phyloP scores from a whole-genome alignment of 2,329 filamentous ascomycete species.

The Fusarium burgessii region DNA sequence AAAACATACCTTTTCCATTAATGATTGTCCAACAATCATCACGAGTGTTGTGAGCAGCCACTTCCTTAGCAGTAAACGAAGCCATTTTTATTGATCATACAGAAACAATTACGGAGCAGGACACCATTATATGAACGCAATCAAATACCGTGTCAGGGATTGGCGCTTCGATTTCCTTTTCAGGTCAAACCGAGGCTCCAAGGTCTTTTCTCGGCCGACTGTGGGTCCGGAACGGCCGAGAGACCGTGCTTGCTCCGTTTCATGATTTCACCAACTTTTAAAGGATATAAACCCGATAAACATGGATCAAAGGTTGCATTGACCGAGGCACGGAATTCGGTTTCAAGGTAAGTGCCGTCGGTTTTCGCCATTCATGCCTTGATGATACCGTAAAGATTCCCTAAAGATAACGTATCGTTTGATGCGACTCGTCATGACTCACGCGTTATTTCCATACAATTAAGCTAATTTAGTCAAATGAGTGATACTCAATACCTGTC shows the following conservation, averaged over 20 bases:
- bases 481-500: background rate
- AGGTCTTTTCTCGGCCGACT: constrained; percentile 42
- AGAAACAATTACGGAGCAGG: background rate
- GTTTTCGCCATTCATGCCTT: background rate
- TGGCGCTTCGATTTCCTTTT: constrained; percentile 11
- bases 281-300: constrained; percentile 15
- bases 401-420: background rate
- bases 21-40: constrained; percentile 67
- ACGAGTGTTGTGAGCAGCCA: constrained; percentile 62
- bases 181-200: constrained; percentile 27
- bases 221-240: constrained; percentile 37
- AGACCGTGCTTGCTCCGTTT: constrained; percentile 21
- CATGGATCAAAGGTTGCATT: constrained; percentile 3
- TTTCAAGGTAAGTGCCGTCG: background rate
- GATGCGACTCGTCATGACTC: background rate
- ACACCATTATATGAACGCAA: constrained; percentile 18
- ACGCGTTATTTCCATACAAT: background rate
- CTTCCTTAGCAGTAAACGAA: constrained; percentile 52
- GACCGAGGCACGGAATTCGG: constrained; percentile 33
- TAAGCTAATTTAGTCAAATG: background rate
- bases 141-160: constrained; percentile 15
- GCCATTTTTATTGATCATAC: constrained; percentile 17
- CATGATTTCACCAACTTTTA: background rate
- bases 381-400: background rate
- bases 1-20: constrained; percentile 64